Base-by-base conservation (phyloP, 176 grass and related monocot genomes). In the Juncus inflexus region DNA sequence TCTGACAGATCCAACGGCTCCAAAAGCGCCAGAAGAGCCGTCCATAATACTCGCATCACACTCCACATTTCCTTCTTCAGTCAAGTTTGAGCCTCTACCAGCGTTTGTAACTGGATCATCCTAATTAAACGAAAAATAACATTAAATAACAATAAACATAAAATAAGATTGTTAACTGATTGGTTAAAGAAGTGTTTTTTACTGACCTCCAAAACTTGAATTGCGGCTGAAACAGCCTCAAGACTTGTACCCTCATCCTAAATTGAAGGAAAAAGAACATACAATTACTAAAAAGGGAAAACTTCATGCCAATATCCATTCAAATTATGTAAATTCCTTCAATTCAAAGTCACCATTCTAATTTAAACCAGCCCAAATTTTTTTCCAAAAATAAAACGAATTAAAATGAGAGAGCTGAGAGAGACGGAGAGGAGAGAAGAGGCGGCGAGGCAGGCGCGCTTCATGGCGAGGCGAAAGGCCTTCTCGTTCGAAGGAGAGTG, bases 31-130 rank as follows among this genome's bases (percentile, higher is more conserved):
- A 62, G 83, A 73, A 73, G 35, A 76, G 63, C 87, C 94, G 79
- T 97, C 94, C 94, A 97, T 97, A 67, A 97, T 97, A 69, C 94
- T 84, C 35, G 94, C 88, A 82, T 97, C 94, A 3, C 88, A 97
- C 79, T 97, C 88, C 56, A 97, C 88, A 75, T 77, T 70, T 60
- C 94, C 94, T 50, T 77, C 77, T 63, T 91, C 83, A 55, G 88
- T 89, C 77, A 97, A 81, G 70, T 91, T 97, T 60, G 94, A 97
- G 65, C 94, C 85, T 41, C 88, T 75, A 36, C 94, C 94, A 70
- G 88, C 80, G 61, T 97, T 97, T 60, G 94, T 86, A 52, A 83
- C 50, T 4, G 88, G 82, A n/a, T 97, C 88, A 83, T 91, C 94
- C 94, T 97, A 82, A 45, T 56, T 58, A 70, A 40, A 28, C 50